Percentiles rank a stretch among this genome's conserved stretches.
These are phyloP conservation scores for Castanopsis chinensis DNA, from an alignment of 306 rosid species.

Conservation along the genomic window DNA sequence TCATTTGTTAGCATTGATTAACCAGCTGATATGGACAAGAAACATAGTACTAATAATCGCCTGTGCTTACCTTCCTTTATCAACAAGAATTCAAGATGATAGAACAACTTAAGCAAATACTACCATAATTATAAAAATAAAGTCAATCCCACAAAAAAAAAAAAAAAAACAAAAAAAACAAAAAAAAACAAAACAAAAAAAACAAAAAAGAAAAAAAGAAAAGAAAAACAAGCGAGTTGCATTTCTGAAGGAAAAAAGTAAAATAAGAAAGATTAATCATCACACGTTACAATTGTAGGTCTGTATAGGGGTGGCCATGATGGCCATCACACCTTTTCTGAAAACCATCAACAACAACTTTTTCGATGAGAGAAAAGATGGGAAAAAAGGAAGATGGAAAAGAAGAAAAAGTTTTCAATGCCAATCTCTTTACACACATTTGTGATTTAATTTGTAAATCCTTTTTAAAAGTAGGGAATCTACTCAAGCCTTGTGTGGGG, in stretches of 20 bases:
- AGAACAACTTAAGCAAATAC: not conserved
- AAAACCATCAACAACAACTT: constrained; percentile 49
- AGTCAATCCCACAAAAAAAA: constrained; percentile 16
- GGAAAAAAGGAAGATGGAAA: not conserved
- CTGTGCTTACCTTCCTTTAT: not conserved
- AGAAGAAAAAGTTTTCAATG: constrained; percentile 31
- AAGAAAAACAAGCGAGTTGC: constrained; percentile 19
- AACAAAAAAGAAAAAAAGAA: constrained; percentile 14
- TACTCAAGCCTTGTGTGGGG: constrained; percentile 71
- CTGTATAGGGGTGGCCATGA: constrained; percentile 70
- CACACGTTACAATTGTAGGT: constrained; percentile 54
- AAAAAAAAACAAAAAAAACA: too few species aligned
- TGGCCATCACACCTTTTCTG: constrained; percentile 69
- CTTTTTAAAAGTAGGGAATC: constrained; percentile 16
- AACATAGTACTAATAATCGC: too few species aligned
- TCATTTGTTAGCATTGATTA: too few species aligned
- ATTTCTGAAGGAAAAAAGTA: not conserved
- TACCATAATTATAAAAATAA: not conserved
- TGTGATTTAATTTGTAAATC: constrained; percentile 36
- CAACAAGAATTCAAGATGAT: not conserved
- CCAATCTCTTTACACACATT: constrained; percentile 78
- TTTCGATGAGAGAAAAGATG: constrained; percentile 24
- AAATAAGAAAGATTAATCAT: constrained; percentile 36
- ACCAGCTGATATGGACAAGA: too few species aligned
- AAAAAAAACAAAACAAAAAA: too few species aligned